Evolutionary conservation across 2,329 filamentous ascomycete genomes (phyloP).

Genomic region (Berkeleyomyces basicola): DNA sequence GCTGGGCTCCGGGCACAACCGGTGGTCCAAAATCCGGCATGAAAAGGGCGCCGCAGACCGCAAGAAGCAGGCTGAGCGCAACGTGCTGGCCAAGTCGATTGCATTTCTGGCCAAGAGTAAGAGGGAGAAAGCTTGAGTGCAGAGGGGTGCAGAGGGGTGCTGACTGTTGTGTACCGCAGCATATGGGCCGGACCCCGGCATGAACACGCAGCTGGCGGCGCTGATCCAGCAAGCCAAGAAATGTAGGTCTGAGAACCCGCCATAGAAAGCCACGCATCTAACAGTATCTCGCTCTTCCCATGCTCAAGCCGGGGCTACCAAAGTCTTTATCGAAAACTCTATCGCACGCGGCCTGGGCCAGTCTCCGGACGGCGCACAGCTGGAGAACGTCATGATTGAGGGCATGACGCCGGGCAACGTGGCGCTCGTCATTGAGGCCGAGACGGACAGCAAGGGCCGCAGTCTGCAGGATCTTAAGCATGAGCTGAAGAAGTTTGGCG

Average conservation of each 20-base stretch:
- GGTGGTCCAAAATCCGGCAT: slow-evolving; percentile 93
- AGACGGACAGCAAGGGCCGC: slow-evolving; percentile 66
- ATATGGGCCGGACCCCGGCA: slow-evolving; percentile 27
- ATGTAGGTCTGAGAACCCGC: slow-evolving; percentile 25
- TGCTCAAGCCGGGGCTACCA: slow-evolving; percentile 53
- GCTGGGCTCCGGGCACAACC: slow-evolving; percentile 62
- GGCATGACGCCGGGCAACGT: slow-evolving; percentile 61
- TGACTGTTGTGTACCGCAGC: background rate
- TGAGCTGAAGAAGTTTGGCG: slow-evolving; percentile 55
- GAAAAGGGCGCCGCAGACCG: slow-evolving; percentile 79
- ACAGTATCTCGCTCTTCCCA: slow-evolving; percentile 10
- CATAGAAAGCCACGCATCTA: slow-evolving; percentile 7
- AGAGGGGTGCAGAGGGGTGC: background rate
- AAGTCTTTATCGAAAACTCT: slow-evolving; percentile 66
- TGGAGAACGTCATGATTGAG: slow-evolving; percentile 69
- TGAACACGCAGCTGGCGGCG: slow-evolving; percentile 60
- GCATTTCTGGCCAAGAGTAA: slow-evolving; percentile 56
- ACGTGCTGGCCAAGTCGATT: slow-evolving; percentile 53
- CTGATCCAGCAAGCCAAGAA: slow-evolving; percentile 67
- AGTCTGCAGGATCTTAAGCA: slow-evolving; percentile 56
- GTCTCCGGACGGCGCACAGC: slow-evolving; percentile 52
- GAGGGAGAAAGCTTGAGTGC: slow-evolving; percentile 15
- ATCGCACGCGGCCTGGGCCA: slow-evolving; percentile 79
- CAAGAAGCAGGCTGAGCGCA: slow-evolving; percentile 58
- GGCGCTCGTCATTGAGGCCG: slow-evolving; percentile 67